phyloP scores from a whole-genome alignment of 176 grass and related monocot species.

The Phoenix dactylifera region DNA sequence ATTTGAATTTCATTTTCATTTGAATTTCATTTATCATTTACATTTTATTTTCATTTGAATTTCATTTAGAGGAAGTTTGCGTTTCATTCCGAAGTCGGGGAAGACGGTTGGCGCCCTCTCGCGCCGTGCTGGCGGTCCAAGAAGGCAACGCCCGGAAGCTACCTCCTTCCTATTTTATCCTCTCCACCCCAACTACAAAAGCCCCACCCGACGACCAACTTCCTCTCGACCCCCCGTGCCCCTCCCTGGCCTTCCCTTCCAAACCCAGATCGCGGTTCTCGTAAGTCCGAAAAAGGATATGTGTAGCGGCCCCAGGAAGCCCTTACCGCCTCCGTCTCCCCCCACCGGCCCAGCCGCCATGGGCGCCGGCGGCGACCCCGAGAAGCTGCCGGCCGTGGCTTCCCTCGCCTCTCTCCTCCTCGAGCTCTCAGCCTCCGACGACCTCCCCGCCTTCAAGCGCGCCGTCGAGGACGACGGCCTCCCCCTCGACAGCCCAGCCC shows the following conservation, averaged over 20 bases:
- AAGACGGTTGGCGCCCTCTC: no score
- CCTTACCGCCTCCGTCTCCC: conserved; percentile 17
- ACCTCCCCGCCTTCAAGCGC: conserved; percentile 36
- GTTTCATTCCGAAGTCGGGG: no score
- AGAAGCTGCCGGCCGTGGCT: background rate
- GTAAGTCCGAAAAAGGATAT: conserved; percentile 15
- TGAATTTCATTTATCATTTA: no score
- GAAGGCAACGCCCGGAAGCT: no score
- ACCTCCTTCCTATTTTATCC: conserved; percentile 27
- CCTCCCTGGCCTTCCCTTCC: background rate
- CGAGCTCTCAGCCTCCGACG: conserved; percentile 73
- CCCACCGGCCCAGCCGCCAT: background rate
- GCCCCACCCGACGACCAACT: background rate
- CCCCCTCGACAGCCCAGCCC: background rate
- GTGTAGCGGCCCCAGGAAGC: conserved; percentile 68
- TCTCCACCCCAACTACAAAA: conserved; percentile 21
- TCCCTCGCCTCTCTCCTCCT: conserved; percentile 30
- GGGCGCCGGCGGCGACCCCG: background rate
- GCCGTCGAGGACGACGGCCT: conserved; percentile 43
- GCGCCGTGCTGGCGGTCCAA: no score
- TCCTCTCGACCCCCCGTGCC: background rate
- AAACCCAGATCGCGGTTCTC: background rate
- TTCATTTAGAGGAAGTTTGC: no score
- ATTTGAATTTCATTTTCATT: no score
- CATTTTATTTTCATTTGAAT: no score